These are phyloP conservation scores for Gryganskiella cystojenkinii DNA, from an alignment of 192 early-diverging fungal genomes.

Conservation along the genomic window DNA sequence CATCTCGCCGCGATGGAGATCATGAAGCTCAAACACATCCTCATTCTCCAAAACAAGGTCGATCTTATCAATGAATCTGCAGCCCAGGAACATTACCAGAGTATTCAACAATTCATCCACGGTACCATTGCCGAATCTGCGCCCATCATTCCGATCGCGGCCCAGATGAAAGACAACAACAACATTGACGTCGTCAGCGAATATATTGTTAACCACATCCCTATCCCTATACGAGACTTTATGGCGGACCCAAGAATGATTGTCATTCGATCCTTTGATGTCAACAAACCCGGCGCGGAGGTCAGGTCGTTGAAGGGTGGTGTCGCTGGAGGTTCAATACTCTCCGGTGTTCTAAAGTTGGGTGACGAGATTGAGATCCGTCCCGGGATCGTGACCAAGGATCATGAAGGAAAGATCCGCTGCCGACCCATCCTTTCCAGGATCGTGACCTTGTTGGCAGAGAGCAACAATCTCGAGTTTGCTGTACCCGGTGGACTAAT, in stretches of 20 bases:
- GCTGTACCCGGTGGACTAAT: slow-evolving; percentile 99
- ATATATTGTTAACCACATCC: slow-evolving; percentile 97
- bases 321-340: slow-evolving; percentile 97
- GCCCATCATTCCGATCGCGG: slow-evolving; percentile 97
- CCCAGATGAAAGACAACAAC: slow-evolving; percentile 98
- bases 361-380: slow-evolving; percentile 98
- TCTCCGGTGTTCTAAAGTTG: slow-evolving; percentile 87
- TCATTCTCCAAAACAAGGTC: slow-evolving; percentile 99
- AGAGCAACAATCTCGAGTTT: slow-evolving; percentile 92
- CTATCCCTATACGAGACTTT: slow-evolving; percentile 94
- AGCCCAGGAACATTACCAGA: slow-evolving; percentile 88
- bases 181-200: slow-evolving; percentile 98
- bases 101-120: slow-evolving; percentile 93
- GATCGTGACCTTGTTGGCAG: slow-evolving; percentile 89
- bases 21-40: slow-evolving; percentile 97
- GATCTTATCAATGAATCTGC: slow-evolving; percentile 95
- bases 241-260: slow-evolving; percentile 90
- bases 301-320: slow-evolving; percentile 94
- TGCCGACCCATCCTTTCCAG: slow-evolving; percentile 90
- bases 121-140: slow-evolving; percentile 94
- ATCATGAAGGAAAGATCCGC: slow-evolving; percentile 81
- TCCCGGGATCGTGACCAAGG: slow-evolving; percentile 93
- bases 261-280: slow-evolving; percentile 98
- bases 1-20: slow-evolving; percentile 99
- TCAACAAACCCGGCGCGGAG: slow-evolving; percentile 99